Evolutionary conservation across 2,329 filamentous ascomycete species (phyloP).

Genomic region (Phyllosticta citribraziliensis): DNA sequence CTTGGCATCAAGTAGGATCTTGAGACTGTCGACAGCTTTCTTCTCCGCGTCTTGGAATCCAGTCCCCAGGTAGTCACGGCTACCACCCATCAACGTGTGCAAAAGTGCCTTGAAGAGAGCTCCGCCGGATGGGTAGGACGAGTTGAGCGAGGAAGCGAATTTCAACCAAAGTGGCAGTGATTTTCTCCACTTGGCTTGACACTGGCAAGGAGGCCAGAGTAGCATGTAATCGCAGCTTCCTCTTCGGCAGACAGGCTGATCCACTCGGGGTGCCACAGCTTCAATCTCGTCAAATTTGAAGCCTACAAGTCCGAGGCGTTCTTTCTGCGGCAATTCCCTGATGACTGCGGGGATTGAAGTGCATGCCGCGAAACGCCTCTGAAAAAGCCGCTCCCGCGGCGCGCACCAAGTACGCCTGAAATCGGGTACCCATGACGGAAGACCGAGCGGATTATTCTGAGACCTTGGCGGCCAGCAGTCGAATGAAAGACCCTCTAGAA

Average conservation of each 20-base stretch:
- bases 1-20: too few species aligned
- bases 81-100: neutral
- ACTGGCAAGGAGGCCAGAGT: neutral
- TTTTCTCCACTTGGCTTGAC: neutral
- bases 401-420: neutral
- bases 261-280: neutral
- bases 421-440: neutral
- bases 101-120: neutral
- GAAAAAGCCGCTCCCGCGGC: too few species aligned
- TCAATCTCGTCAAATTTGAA: neutral
- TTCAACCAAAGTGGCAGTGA: neutral
- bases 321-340: neutral
- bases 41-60: too few species aligned
- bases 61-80: too few species aligned
- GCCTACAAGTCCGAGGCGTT: neutral
- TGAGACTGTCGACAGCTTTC: too few species aligned
- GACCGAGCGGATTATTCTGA: neutral
- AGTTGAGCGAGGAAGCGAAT: neutral
- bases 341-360: neutral
- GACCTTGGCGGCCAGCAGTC: neutral
- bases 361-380: neutral
- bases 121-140: neutral
- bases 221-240: neutral
- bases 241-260: neutral
- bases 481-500: neutral